These are phyloP conservation scores for Suhomyces bribrorum DNA, from an alignment of 1,139 yeast species.

Conservation along the genomic window DNA sequence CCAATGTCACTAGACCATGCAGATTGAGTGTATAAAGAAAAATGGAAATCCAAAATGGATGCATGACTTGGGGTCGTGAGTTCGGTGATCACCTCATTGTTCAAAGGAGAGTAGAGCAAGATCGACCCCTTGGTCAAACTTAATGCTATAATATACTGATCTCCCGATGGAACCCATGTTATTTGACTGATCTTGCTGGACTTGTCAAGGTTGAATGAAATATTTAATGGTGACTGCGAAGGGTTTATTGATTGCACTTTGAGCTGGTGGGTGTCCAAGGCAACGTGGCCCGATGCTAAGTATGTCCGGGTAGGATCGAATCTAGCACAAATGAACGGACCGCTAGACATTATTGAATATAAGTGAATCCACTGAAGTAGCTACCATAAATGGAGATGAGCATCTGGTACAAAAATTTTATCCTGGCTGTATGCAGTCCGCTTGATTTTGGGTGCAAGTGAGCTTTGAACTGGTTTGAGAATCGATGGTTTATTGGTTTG, in stretches of 20 bases:
- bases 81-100: conserved; percentile 55
- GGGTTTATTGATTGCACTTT: conserved; percentile 57
- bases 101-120: conserved; percentile 66
- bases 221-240: conserved; percentile 38
- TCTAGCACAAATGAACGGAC: conserved; percentile 33
- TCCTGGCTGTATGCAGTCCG: conserved; percentile 7
- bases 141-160: conserved; percentile 54
- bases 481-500: too few relatives aligned
- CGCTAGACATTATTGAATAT: conserved; percentile 12
- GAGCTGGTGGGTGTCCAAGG: conserved; percentile 73
- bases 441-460: too few relatives aligned
- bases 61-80: conserved; percentile 53
- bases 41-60: conserved; percentile 55
- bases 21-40: conserved; percentile 40
- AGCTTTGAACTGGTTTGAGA: too few relatives aligned
- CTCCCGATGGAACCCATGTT: conserved; percentile 51
- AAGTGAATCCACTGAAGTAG: neutral
- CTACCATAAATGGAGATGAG: conserved; percentile 8
- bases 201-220: conserved; percentile 55
- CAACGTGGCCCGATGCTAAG: conserved; percentile 67
- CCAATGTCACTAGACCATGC: conserved; percentile 67
- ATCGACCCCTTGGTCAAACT: conserved; percentile 69
- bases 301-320: conserved; percentile 60
- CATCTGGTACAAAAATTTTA: conserved; percentile 10
- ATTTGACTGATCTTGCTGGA: conserved; percentile 53